A percentile compares a stretch with the other conserved stretches of the same genome.
Conservation (phyloP, 2,329 filamentous ascomycete species). For the Hymenoscyphus fructigenus region DNA sequence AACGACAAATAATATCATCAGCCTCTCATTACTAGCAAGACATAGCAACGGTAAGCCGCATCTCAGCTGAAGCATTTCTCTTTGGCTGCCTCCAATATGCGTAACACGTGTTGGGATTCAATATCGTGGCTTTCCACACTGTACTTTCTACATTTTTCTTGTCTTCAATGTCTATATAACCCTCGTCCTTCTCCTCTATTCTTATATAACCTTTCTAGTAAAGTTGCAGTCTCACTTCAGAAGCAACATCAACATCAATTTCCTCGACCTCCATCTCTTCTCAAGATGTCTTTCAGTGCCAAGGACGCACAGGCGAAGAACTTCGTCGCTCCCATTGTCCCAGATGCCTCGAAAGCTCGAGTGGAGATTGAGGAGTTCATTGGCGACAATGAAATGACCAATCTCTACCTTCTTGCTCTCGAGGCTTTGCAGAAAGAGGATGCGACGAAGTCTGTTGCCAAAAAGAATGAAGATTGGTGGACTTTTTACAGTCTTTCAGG, state of each 20-base stretch:
- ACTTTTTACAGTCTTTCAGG: slow-evolving; percentile 4
- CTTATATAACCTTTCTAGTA: neutral
- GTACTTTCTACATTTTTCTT: neutral
- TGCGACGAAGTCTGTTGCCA: neutral
- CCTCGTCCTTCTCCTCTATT: neutral
- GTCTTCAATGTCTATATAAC: neutral
- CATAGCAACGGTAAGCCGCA: neutral
- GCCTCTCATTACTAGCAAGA: neutral
- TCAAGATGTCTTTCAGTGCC: neutral
- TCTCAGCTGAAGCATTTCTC: neutral
- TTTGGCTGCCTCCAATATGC: neutral
- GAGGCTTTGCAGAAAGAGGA: slow-evolving; percentile 6
- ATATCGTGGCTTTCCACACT: neutral
- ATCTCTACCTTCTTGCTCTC: slow-evolving; percentile 6
- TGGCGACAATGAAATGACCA: slow-evolving; percentile 8
- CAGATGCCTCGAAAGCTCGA: slow-evolving; percentile 1
- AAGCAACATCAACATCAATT: neutral
- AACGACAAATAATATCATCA: neutral
- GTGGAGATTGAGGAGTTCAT: slow-evolving; percentile 9
- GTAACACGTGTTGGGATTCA: neutral
- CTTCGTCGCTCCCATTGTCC: neutral
- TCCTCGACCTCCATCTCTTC: neutral
- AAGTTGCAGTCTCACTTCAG: neutral
- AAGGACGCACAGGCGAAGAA: slow-evolving; percentile 7
- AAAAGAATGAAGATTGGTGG: slow-evolving; percentile 11